These are phyloP conservation scores for Isatis lusitanica DNA, from an alignment of 441 rosid species.

Conservation along the genomic window DNA sequence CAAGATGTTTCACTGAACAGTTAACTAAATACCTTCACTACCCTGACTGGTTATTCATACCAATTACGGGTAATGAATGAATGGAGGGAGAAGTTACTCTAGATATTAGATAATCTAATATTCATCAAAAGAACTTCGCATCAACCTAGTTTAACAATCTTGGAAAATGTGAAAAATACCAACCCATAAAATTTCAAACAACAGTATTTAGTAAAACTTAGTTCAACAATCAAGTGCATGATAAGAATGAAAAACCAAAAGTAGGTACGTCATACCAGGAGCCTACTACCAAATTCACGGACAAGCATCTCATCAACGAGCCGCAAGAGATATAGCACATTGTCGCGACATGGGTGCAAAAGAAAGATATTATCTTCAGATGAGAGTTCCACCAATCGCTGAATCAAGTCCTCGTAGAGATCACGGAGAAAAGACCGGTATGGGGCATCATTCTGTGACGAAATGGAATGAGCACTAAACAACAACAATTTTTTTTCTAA, in stretches of 20 bases:
- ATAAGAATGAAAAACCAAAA: constrained; percentile 8
- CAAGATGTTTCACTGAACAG: constrained; percentile 13
- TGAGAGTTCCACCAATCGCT: constrained; percentile 75
- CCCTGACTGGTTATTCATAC: constrained; percentile 9
- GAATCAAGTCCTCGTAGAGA: constrained; percentile 73
- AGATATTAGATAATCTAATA: constrained; percentile 19
- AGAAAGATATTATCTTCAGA: constrained; percentile 85
- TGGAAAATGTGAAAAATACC: not conserved
- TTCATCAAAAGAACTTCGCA: constrained; percentile 13
- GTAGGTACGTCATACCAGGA: constrained; percentile 57
- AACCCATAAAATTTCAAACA: constrained; percentile 16
- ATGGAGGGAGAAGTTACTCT: constrained; percentile 22
- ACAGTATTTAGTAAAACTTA: constrained; percentile 7
- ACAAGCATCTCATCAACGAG: constrained; percentile 91
- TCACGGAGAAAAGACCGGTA: constrained; percentile 71
- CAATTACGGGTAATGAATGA: constrained; percentile 15
- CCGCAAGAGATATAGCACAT: constrained; percentile 77
- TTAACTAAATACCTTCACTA: constrained; percentile 17
- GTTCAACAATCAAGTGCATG: constrained; percentile 17
- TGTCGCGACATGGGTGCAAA: constrained; percentile 94
- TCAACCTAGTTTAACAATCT: constrained; percentile 5
- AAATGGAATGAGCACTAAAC: constrained; percentile 30
- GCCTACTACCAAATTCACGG: constrained; percentile 75
- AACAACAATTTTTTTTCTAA: constrained; percentile 14
- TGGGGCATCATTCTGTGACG: constrained; percentile 61